Percentiles rank a stretch among this genome's conserved stretches.
phyloP scores from a whole-genome alignment of 192 early-diverging fungal species.

The Coemansia sp. region DNA sequence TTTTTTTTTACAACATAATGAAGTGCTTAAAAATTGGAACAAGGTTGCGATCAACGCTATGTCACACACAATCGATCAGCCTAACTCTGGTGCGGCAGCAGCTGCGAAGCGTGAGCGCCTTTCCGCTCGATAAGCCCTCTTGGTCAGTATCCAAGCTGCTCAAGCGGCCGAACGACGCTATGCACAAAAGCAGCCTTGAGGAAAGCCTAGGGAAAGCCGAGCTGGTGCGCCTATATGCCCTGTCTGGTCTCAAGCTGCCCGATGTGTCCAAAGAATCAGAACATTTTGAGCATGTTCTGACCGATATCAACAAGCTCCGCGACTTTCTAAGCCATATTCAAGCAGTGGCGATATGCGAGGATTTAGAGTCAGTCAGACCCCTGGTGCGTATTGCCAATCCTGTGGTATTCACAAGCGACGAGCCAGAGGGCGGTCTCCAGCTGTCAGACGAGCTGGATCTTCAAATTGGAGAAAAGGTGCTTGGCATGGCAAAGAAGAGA shows the following conservation, averaged over 20 bases:
- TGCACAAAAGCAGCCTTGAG: constrained; percentile 13
- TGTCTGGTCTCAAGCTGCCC: constrained; percentile 32
- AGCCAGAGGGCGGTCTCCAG: constrained; percentile 14
- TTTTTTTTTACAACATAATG: neutral
- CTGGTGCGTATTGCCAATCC: constrained; percentile 39
- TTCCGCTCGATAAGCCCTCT: constrained; percentile 25
- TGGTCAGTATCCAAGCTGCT: constrained; percentile 30
- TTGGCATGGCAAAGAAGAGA: constrained; percentile 17
- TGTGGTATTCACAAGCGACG: constrained; percentile 17
- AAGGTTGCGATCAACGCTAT: neutral
- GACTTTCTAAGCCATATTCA: constrained; percentile 44
- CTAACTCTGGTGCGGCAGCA: neutral
- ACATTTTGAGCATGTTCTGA: constrained; percentile 4
- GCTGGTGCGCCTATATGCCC: constrained; percentile 24
- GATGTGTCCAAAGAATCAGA: constrained; percentile 8
- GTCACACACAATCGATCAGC: neutral
- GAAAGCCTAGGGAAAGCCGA: constrained; percentile 4
- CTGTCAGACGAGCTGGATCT: neutral
- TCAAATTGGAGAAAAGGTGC: constrained; percentile 14
- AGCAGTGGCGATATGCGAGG: constrained; percentile 18
- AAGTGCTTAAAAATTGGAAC: neutral
- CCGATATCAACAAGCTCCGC: constrained; percentile 40
- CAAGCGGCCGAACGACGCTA: constrained; percentile 8
- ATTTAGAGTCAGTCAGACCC: constrained; percentile 24
- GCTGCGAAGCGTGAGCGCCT: neutral